A percentile compares a stretch with the other conserved stretches of the same genome.
Evolutionary conservation across 2,329 filamentous ascomycete species (phyloP).

Genomic region (Colletotrichum karsti): DNA sequence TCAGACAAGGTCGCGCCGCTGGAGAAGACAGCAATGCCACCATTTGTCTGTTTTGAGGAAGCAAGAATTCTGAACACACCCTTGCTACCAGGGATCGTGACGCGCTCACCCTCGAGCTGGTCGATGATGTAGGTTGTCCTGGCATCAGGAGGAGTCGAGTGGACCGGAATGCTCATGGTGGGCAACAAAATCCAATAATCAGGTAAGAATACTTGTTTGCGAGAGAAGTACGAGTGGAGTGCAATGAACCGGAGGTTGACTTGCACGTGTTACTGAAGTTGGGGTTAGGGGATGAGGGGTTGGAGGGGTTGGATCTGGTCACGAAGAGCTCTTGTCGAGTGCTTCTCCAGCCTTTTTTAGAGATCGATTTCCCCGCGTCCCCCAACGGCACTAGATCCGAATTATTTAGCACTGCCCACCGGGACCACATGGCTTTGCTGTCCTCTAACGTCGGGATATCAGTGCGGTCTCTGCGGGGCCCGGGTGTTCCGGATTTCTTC

Average conservation of each 20-base stretch:
- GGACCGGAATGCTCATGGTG: conserved; percentile 42
- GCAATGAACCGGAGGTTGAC: neutral
- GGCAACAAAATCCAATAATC: neutral
- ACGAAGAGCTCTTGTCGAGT: neutral
- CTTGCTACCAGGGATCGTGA: conserved; percentile 61
- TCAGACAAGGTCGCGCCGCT: conserved; percentile 55
- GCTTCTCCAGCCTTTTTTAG: conserved; percentile 16
- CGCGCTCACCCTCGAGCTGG: conserved; percentile 58
- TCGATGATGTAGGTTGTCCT: conserved; percentile 54
- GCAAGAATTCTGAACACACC: conserved; percentile 59
- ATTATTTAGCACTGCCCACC: neutral
- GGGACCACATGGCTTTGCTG: neutral
- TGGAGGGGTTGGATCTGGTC: neutral
- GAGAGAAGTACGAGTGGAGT: neutral
- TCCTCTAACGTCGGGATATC: neutral
- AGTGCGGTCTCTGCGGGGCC: neutral
- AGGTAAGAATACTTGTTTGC: neutral
- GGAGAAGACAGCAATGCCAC: conserved; percentile 58
- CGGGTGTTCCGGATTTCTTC: neutral
- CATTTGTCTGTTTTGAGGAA: conserved; percentile 59
- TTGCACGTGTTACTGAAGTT: neutral
- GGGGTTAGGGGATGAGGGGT: neutral
- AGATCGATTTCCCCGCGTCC: conserved; percentile 5
- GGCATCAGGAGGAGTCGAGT: conserved; percentile 43
- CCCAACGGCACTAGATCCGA: neutral